These are phyloP conservation scores for Phytomonas francai DNA, from an alignment of 208 protist species.

Conservation along the genomic window DNA sequence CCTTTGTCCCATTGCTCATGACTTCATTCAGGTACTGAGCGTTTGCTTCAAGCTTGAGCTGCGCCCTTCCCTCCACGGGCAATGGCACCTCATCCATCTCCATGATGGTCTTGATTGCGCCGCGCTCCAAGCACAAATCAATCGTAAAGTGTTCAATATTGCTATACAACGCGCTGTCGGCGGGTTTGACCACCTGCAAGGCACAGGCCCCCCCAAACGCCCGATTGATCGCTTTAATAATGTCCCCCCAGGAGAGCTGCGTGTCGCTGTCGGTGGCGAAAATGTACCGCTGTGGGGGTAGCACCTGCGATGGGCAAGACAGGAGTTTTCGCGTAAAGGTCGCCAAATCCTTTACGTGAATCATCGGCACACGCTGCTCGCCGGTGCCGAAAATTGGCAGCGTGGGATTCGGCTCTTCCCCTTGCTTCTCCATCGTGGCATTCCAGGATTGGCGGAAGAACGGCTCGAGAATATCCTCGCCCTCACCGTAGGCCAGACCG, in stretches of 20 bases:
- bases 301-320: slow-evolving; percentile 27
- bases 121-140: slow-evolving; percentile 73
- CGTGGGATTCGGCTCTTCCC: neutral
- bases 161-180: slow-evolving; percentile 60
- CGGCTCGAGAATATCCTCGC: slow-evolving; percentile 78
- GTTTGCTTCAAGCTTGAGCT: neutral
- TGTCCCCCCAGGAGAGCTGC: slow-evolving; percentile 44
- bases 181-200: slow-evolving; percentile 36
- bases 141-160: slow-evolving; percentile 85
- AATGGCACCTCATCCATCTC: slow-evolving; percentile 39
- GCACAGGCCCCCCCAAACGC: slow-evolving; percentile 52
- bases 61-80: slow-evolving; percentile 3
- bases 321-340: slow-evolving; percentile 68
- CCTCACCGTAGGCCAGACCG: slow-evolving; percentile 87
- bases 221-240: slow-evolving; percentile 71
- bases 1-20: neutral
- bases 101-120: slow-evolving; percentile 66
- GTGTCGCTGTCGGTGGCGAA: slow-evolving; percentile 81
- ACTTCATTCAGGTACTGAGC: neutral
- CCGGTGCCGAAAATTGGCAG: slow-evolving; percentile 89
- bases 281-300: slow-evolving; percentile 71
- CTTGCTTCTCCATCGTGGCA: slow-evolving; percentile 13
- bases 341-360: slow-evolving; percentile 90
- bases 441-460: slow-evolving; percentile 89
- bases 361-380: slow-evolving; percentile 81